Conservation (phyloP, 169 alveolate genomes). For the Plasmodium chabaudi region DNA sequence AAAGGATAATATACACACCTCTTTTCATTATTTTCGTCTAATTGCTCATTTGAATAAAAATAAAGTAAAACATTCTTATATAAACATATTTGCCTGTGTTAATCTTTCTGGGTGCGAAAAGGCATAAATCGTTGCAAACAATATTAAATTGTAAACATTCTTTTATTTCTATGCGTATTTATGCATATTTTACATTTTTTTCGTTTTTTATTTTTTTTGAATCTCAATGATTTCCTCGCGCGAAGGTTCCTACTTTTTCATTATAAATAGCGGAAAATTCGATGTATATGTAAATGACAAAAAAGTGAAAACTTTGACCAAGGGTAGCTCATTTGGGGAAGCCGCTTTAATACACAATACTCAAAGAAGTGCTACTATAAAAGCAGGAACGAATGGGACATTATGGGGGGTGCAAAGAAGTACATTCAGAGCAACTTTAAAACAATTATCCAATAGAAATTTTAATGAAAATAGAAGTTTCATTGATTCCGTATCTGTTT, state of each 20-base stretch:
- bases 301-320: constrained; percentile 89
- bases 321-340: constrained; percentile 98
- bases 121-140: background rate
- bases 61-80: background rate
- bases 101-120: no score
- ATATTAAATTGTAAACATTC: background rate
- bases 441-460: constrained; percentile 90
- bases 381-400: constrained; percentile 90
- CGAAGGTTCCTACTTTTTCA: constrained; percentile 90
- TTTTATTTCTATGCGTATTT: background rate
- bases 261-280: constrained; percentile 88
- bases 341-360: constrained; percentile 97
- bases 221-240: background rate
- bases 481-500: constrained; percentile 91
- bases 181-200: background rate
- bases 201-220: constrained; percentile 6
- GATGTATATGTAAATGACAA: constrained; percentile 92
- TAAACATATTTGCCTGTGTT: background rate
- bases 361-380: constrained; percentile 97
- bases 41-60: no score
- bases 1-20: background rate
- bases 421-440: constrained; percentile 92
- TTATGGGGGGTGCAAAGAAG: constrained; percentile 95
- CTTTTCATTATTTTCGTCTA: background rate
- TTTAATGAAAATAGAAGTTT: constrained; percentile 92